Conservation (phyloP, 495 filamentous ascomycete genomes). For the Hyaloscypha variabilis region DNA sequence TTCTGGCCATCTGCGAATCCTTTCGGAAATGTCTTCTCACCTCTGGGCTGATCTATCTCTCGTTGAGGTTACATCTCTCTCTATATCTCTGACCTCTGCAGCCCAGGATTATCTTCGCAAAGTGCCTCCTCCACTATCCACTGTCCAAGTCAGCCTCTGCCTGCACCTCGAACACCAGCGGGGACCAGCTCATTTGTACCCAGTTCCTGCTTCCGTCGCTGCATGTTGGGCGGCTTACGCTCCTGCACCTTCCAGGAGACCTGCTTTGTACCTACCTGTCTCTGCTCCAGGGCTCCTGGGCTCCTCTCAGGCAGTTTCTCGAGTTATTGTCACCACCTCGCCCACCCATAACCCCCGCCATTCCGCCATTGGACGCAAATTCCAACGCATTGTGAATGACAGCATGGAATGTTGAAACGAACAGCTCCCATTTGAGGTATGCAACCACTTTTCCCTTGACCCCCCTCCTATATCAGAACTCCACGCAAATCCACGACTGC, state of each 20-base stretch:
- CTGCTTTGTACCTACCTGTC: neutral
- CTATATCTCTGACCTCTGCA: too few species aligned
- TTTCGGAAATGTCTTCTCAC: slow-evolving; percentile 10
- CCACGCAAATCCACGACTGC: neutral
- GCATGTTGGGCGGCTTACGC: slow-evolving; percentile 21
- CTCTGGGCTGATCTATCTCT: slow-evolving; percentile 2
- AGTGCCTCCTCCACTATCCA: neutral
- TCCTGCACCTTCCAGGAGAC: slow-evolving; percentile 26
- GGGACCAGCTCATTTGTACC: neutral
- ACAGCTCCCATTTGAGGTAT: slow-evolving; percentile 6
- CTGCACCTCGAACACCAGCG: neutral
- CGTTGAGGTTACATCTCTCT: slow-evolving; percentile 1
- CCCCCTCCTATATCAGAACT: slow-evolving; percentile 9
- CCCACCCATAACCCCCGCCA: neutral
- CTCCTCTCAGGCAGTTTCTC: neutral
- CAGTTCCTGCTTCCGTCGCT: slow-evolving; percentile 28
- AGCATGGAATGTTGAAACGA: slow-evolving; percentile 21
- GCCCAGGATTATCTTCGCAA: neutral
- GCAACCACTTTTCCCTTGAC: slow-evolving; percentile 6
- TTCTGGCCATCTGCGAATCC: neutral
- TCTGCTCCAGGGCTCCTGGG: neutral
- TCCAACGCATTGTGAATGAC: slow-evolving; percentile 13
- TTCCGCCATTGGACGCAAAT: slow-evolving; percentile 9
- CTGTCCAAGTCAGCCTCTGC: neutral
- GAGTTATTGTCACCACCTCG: slow-evolving; percentile 5